phyloP scores from a whole-genome alignment of 73 alveolate species.

The Effrenium voratum region DNA sequence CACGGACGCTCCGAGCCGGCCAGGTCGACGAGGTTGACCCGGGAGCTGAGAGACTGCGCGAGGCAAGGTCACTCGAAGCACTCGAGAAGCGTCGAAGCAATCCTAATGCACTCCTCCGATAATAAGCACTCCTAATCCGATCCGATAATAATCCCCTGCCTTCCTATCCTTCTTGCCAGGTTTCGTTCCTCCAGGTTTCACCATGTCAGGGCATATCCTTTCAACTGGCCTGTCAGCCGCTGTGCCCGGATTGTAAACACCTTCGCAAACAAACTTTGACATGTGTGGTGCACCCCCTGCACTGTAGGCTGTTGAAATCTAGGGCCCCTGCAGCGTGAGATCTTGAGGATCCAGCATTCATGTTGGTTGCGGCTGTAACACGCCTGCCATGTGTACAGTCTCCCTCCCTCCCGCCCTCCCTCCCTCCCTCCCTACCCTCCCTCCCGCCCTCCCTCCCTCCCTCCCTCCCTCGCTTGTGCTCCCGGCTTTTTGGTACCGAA shows the following conservation, averaged over 20 bases:
- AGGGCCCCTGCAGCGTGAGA: constrained; percentile 52
- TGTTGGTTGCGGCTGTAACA: constrained; percentile 74
- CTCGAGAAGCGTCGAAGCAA: neutral
- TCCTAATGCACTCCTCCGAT: neutral
- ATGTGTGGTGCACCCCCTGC: neutral
- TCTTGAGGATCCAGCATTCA: constrained; percentile 89
- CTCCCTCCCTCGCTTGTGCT: neutral
- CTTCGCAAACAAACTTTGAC: neutral
- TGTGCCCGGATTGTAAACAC: constrained; percentile 87
- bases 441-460: neutral
- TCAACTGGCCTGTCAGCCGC: constrained; percentile 38
- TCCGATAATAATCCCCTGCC: neutral
- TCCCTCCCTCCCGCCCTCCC: no score
- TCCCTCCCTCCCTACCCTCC: neutral
- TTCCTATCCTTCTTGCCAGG: constrained; percentile 35
- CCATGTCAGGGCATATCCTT: neutral
- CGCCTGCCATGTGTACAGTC: constrained; percentile 4
- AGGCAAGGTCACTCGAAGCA: neutral
- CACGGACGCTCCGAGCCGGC: constrained; percentile 82
- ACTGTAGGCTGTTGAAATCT: neutral
- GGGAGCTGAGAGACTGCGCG: constrained; percentile 79
- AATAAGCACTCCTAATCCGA: neutral
- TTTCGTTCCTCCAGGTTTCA: neutral
- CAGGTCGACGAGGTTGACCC: constrained; percentile 64
- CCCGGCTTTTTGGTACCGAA: constrained; percentile 37